These are phyloP conservation scores for Ustulina deusta DNA, from an alignment of 2,329 filamentous ascomycete genomes.

Conservation along the genomic window DNA sequence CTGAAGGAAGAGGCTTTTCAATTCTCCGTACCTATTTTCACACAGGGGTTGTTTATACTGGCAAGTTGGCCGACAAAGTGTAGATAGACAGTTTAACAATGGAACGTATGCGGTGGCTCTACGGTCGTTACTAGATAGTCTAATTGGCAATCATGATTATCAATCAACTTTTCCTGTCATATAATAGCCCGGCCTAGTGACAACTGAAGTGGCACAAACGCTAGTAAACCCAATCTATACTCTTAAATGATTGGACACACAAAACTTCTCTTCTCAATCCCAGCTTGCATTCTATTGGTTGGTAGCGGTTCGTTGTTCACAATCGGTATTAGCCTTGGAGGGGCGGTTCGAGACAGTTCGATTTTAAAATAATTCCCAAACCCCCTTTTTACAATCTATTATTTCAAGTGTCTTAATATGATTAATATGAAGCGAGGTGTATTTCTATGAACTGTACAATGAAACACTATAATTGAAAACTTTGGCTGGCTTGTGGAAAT, in stretches of 20 bases:
- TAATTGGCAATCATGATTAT: neutral
- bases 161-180: neutral
- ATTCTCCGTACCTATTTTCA: constrained; percentile 24
- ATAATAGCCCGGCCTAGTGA: too few species aligned
- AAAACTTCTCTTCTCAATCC: too few species aligned
- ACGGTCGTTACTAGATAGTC: constrained; percentile 12
- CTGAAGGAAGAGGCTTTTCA: neutral
- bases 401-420: too few species aligned
- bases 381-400: too few species aligned
- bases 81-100: neutral
- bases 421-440: too few species aligned
- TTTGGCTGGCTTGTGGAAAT: too few species aligned
- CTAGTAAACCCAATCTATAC: neutral
- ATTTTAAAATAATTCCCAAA: too few species aligned
- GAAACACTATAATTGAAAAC: too few species aligned
- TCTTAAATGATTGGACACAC: neutral
- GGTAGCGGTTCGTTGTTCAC: neutral
- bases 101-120: neutral
- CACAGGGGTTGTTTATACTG: neutral
- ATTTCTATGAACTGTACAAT: too few species aligned
- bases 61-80: neutral
- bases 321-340: too few species aligned
- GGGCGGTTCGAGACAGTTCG: too few species aligned
- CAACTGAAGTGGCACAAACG: too few species aligned
- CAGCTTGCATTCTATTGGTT: neutral